Conservation (phyloP, 2,329 filamentous ascomycete genomes). For the Trichoderma asperellum region DNA sequence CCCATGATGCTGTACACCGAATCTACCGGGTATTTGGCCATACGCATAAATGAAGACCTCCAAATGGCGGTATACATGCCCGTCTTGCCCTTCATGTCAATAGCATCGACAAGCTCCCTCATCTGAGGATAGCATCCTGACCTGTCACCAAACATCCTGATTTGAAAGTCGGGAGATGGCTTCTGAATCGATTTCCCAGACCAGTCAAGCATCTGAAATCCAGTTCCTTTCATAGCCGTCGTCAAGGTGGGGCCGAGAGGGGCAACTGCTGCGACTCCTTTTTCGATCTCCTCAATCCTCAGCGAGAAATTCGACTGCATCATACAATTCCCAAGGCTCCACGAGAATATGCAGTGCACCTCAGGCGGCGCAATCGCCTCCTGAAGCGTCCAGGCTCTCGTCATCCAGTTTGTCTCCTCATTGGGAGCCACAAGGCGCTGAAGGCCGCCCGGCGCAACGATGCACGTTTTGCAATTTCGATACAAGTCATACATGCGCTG, state of each 20-base stretch:
- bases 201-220: not conserved
- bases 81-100: constrained; percentile 17
- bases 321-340: not conserved
- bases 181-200: not conserved
- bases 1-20: constrained; percentile 16
- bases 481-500: constrained; percentile 25
- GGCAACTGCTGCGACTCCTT: not conserved
- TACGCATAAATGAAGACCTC: constrained; percentile 13
- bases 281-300: not conserved
- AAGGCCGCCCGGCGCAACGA: constrained; percentile 13
- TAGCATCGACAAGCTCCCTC: constrained; percentile 10
- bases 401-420: constrained; percentile 4
- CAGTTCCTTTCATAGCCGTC: constrained; percentile 14
- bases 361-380: constrained; percentile 19
- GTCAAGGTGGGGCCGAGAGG: not conserved
- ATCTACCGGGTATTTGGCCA: constrained; percentile 15
- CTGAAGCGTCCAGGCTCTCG: constrained; percentile 15
- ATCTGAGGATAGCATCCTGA: not conserved
- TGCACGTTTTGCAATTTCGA: not conserved
- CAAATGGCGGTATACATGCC: constrained; percentile 23
- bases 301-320: constrained; percentile 12
- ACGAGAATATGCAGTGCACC: constrained; percentile 1
- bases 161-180: not conserved
- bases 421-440: constrained; percentile 11
- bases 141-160: constrained; percentile 5